Evolutionary conservation across 306 rosid genomes (phyloP).

Genomic region (Cicer arietinum): DNA sequence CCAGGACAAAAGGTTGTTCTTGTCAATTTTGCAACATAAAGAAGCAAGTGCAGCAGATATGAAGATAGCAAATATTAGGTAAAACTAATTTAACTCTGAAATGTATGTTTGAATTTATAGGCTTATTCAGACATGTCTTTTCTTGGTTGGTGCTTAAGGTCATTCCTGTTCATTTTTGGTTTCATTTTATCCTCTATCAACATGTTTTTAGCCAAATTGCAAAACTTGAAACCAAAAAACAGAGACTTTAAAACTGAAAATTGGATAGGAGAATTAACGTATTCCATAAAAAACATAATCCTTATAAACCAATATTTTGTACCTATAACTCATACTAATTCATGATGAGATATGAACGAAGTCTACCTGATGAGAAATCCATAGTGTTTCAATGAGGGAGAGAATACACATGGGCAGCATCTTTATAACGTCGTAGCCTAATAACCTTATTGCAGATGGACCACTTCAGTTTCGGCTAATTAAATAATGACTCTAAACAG

Average conservation of each 20-base stretch:
- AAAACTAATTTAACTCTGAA: slow-evolving; percentile 21
- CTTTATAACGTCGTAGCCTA: background rate
- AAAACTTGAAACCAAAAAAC: background rate
- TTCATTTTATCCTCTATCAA: background rate
- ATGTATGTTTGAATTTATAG: slow-evolving; percentile 21
- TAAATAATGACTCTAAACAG: background rate
- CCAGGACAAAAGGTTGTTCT: slow-evolving; percentile 66
- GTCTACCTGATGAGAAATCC: background rate
- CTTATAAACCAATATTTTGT: slow-evolving; percentile 2
- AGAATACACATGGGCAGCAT: background rate
- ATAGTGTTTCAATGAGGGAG: background rate
- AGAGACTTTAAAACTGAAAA: slow-evolving; percentile 8
- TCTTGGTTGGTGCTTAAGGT: slow-evolving; percentile 15
- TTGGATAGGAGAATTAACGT: background rate
- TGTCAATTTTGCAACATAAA: slow-evolving; percentile 55
- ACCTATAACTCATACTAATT: background rate
- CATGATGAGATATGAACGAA: slow-evolving; percentile 7
- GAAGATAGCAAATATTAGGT: slow-evolving; percentile 55
- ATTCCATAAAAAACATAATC: background rate
- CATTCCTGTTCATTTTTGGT: slow-evolving; percentile 15
- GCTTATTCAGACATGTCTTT: slow-evolving; percentile 36
- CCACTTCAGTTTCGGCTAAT: background rate
- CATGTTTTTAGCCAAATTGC: background rate
- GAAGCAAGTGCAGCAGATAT: slow-evolving; percentile 46
- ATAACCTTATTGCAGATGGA: background rate